phyloP scores from a whole-genome alignment of 768 basidiomycete genomes.

The Lactifluus subvellereus region DNA sequence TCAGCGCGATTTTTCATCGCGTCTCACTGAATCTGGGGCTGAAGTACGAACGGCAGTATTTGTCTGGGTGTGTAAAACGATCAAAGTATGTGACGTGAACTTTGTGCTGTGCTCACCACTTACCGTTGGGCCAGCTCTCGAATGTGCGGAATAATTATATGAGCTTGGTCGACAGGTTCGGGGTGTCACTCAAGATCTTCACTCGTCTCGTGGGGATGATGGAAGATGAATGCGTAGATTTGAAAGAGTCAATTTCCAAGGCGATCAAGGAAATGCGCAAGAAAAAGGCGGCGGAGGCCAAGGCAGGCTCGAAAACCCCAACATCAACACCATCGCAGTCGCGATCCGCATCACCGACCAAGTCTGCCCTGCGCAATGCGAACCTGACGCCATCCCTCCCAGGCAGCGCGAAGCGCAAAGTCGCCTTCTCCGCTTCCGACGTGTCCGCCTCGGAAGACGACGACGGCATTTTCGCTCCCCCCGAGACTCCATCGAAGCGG shows the following conservation, averaged over 20 bases:
- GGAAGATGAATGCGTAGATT: slow-evolving; percentile 9
- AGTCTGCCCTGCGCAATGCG: slow-evolving; percentile 16
- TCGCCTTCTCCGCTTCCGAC: slow-evolving; percentile 17
- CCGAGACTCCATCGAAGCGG: slow-evolving; percentile 22
- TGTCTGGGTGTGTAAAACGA: slow-evolving; percentile 19
- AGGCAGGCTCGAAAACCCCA: neutral
- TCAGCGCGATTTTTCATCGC: neutral
- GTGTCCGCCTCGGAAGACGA: slow-evolving; percentile 8
- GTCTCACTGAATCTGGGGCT: neutral
- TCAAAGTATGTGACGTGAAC: slow-evolving; percentile 20
- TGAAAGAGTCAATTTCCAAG: slow-evolving; percentile 7
- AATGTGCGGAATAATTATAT: neutral
- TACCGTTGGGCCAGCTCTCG: neutral
- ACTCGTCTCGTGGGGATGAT: slow-evolving; percentile 3
- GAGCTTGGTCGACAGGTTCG: slow-evolving; percentile 1
- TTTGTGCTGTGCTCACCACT: neutral
- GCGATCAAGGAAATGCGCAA: slow-evolving; percentile 10
- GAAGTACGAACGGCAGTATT: slow-evolving; percentile 19
- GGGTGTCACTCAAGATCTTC: slow-evolving; percentile 1
- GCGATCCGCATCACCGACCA: slow-evolving; percentile 18
- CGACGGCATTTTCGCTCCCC: slow-evolving; percentile 6
- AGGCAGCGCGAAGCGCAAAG: slow-evolving; percentile 18
- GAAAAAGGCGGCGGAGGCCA: neutral
- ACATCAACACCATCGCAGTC: slow-evolving; percentile 9
- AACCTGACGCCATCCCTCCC: slow-evolving; percentile 1